Percentiles rank a stretch among this genome's conserved stretches.
These are phyloP conservation scores for Fusarium verticillioides DNA, from an alignment of 2,329 filamentous ascomycete species.

Conservation along the genomic window DNA sequence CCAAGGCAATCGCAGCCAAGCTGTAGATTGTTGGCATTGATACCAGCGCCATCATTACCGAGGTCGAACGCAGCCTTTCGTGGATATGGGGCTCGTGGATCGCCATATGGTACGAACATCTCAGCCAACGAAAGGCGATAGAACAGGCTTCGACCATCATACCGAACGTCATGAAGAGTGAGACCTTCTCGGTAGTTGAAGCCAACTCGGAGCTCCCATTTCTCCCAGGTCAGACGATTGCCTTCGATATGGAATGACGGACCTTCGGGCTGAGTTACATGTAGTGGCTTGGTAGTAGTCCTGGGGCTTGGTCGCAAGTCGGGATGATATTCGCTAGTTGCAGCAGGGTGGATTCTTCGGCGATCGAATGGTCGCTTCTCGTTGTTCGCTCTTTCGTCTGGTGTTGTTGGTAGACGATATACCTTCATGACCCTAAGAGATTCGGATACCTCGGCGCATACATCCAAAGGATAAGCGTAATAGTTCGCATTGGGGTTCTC, in stretches of 20 bases:
- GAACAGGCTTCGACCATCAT: conserved; percentile 71
- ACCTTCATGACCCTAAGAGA: conserved; percentile 58
- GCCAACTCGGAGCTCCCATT: conserved; percentile 74
- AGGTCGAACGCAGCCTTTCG: conserved; percentile 77
- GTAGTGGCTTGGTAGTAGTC: conserved; percentile 47
- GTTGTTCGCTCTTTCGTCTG: conserved; percentile 48
- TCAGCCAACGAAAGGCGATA: conserved; percentile 73
- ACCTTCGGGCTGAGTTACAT: conserved; percentile 47
- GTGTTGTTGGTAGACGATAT: conserved; percentile 54
- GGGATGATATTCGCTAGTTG: conserved; percentile 57
- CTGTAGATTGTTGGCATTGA: conserved; percentile 72
- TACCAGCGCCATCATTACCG: conserved; percentile 72
- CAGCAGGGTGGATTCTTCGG: conserved; percentile 51
- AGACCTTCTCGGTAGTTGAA: conserved; percentile 77
- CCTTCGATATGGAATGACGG: conserved; percentile 56
- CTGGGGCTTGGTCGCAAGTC: conserved; percentile 40
- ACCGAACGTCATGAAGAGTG: conserved; percentile 74
- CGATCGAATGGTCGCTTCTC: conserved; percentile 53
- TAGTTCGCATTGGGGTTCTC: conserved; percentile 62
- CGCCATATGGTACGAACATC: conserved; percentile 75
- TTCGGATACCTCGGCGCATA: conserved; percentile 62
- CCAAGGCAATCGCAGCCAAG: conserved; percentile 70
- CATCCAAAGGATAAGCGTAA: conserved; percentile 65
- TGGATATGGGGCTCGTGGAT: conserved; percentile 61
- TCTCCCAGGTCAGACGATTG: conserved; percentile 64